A percentile compares a stretch with the other conserved stretches of the same genome.
Conservation (phyloP, 192 early-diverging fungal species). For the Dispira simplex region DNA sequence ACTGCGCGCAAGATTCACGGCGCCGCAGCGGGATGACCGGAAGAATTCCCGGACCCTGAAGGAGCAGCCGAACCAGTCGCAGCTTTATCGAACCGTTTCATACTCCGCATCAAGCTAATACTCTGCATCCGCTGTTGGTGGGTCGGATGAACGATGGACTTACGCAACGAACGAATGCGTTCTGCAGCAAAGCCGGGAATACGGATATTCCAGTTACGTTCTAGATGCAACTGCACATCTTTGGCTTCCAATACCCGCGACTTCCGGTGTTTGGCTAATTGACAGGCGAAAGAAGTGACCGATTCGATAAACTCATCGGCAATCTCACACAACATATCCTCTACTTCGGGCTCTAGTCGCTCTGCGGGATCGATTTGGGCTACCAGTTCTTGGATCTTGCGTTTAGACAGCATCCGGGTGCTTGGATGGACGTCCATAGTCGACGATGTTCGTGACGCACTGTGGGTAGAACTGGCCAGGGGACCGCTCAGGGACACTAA, state of each 20-base stretch:
- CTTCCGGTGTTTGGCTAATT: slow-evolving; percentile 69
- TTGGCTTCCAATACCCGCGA: slow-evolving; percentile 65
- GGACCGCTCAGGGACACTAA: background rate
- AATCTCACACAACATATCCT: slow-evolving; percentile 70
- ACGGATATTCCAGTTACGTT: slow-evolving; percentile 81
- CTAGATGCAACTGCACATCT: slow-evolving; percentile 75
- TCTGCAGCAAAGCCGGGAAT: slow-evolving; percentile 79
- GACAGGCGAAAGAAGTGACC: slow-evolving; percentile 65
- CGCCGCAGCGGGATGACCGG: no score
- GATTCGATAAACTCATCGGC: slow-evolving; percentile 82
- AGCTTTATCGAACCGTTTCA: slow-evolving; percentile 18
- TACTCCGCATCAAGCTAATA: slow-evolving; percentile 29
- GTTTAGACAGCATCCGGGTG: slow-evolving; percentile 45
- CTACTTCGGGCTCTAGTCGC: slow-evolving; percentile 65
- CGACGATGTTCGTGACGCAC: background rate
- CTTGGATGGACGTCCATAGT: slow-evolving; percentile 18
- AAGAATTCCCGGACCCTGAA: no score
- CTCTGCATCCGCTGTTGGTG: slow-evolving; percentile 50
- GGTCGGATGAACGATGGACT: slow-evolving; percentile 37
- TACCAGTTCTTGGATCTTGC: slow-evolving; percentile 76
- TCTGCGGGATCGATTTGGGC: slow-evolving; percentile 66
- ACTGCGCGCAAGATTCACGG: no score
- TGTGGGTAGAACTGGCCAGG: background rate
- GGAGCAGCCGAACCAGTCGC: background rate
- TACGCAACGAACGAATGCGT: slow-evolving; percentile 58